Evolutionary conservation across 2,329 filamentous ascomycete genomes (phyloP).

Genomic region (Talaromyces sp.): DNA sequence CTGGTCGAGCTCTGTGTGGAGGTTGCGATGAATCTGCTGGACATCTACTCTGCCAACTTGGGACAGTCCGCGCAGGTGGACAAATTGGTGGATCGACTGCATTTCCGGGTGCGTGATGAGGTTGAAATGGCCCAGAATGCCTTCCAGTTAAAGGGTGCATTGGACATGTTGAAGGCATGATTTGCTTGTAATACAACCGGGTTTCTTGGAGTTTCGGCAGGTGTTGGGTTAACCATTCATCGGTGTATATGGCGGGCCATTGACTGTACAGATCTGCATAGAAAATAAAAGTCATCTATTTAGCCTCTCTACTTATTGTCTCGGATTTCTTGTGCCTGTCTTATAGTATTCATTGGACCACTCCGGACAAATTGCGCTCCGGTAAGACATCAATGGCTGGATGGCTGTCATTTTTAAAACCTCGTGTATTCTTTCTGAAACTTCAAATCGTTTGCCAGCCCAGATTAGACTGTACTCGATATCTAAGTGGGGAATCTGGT

Average conservation of each 20-base stretch:
- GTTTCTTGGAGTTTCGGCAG: constrained; percentile 21
- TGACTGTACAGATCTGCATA: constrained; percentile 31
- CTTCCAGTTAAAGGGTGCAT: constrained; percentile 81
- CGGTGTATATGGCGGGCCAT: constrained; percentile 31
- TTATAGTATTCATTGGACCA: too few relatives aligned
- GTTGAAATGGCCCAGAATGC: constrained; percentile 84
- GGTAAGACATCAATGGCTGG: too few relatives aligned
- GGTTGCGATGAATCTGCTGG: constrained; percentile 77
- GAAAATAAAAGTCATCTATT: constrained; percentile 24
- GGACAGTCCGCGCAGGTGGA: constrained; percentile 74
- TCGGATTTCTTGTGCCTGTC: too few relatives aligned
- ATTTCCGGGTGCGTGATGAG: constrained; percentile 71
- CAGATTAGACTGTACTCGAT: too few relatives aligned
- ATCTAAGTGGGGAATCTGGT: too few relatives aligned
- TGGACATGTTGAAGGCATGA: constrained; percentile 67
- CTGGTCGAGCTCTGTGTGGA: constrained; percentile 82
- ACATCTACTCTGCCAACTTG: constrained; percentile 82
- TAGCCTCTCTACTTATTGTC: not conserved
- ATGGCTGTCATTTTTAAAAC: too few relatives aligned
- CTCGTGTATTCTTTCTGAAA: too few relatives aligned
- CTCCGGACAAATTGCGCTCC: too few relatives aligned
- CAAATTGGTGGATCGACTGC: constrained; percentile 68
- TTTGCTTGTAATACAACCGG: constrained; percentile 14
- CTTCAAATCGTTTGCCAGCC: too few relatives aligned
- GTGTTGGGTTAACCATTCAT: constrained; percentile 19